These are phyloP conservation scores for Cyclotella kingstonii DNA, from an alignment of 108 stramenopile species.

Conservation along the genomic window DNA sequence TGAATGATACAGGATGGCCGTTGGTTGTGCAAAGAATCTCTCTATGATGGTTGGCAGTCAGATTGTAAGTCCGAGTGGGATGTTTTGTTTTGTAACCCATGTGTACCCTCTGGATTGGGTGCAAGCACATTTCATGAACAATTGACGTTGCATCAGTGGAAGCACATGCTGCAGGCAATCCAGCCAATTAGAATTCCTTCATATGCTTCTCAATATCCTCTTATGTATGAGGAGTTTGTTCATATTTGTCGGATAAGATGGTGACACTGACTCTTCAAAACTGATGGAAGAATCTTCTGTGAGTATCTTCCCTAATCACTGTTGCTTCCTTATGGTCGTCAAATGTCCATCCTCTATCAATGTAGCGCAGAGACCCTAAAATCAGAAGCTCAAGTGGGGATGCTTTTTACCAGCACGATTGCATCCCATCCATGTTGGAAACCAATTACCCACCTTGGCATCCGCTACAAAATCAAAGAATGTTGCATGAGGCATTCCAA, in stretches of 20 bases:
- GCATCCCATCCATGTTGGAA: background rate
- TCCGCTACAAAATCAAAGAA: background rate
- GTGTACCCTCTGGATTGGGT: background rate
- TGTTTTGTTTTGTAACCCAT: conserved; percentile 6
- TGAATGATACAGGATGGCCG: background rate
- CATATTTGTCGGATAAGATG: conserved; percentile 3
- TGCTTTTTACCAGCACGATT: background rate
- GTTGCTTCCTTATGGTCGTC: conserved; percentile 20
- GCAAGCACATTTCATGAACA: conserved; percentile 5
- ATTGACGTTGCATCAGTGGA: conserved; percentile 13
- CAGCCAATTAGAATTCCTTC: conserved; percentile 12
- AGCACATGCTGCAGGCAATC: background rate
- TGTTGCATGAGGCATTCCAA: background rate
- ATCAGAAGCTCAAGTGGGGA: conserved; percentile 11
- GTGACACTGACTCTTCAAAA: conserved; percentile 11
- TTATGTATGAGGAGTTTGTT: background rate
- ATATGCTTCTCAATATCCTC: background rate
- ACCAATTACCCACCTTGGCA: conserved; percentile 1
- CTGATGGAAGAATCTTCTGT: conserved; percentile 10
- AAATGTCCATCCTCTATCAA: conserved; percentile 21
- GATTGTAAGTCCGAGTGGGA: conserved; percentile 14
- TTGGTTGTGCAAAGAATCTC: conserved; percentile 20
- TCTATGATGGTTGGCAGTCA: conserved; percentile 11
- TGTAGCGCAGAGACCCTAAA: background rate
- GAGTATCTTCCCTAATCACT: conserved; percentile 16